Evolutionary conservation across 140 eudicot species (phyloP).

Genomic region (Oenanthe javanica): DNA sequence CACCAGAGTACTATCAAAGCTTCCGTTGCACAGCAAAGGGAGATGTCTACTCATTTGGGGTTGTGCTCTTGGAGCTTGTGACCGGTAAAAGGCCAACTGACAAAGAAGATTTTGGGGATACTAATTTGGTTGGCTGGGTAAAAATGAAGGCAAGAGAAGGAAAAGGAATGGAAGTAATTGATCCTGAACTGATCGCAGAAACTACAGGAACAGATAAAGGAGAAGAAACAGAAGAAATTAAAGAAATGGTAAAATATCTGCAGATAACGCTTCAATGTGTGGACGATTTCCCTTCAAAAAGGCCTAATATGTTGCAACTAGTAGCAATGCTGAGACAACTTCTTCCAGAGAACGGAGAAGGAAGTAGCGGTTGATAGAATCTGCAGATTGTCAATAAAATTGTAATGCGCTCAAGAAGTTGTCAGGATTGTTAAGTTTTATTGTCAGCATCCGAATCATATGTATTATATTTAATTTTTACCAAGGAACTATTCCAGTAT

Average conservation of each 20-base stretch:
- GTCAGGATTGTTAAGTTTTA: neutral
- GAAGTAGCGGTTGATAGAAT: conserved; percentile 20
- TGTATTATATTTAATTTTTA: neutral
- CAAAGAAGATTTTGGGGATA: conserved; percentile 84
- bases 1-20: conserved; percentile 90
- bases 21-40: conserved; percentile 82
- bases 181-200: conserved; percentile 43
- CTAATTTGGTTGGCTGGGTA: conserved; percentile 81
- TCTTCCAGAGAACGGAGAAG: conserved; percentile 34
- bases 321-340: conserved; percentile 83
- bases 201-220: conserved; percentile 32
- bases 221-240: conserved; percentile 56
- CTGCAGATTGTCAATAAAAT: neutral
- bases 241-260: conserved; percentile 74
- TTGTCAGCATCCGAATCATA: neutral
- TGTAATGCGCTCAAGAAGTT: neutral
- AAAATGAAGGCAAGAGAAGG: conserved; percentile 87
- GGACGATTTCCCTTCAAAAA: conserved; percentile 87
- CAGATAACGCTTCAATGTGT: conserved; percentile 81
- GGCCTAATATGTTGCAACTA: conserved; percentile 90
- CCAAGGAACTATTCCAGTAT: neutral
- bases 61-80: conserved; percentile 63
- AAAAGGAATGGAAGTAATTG: conserved; percentile 77
- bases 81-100: conserved; percentile 78
- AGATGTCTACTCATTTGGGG: conserved; percentile 82